phyloP scores from a whole-genome alignment of 306 rosid genomes.

The Quercus ilex region DNA sequence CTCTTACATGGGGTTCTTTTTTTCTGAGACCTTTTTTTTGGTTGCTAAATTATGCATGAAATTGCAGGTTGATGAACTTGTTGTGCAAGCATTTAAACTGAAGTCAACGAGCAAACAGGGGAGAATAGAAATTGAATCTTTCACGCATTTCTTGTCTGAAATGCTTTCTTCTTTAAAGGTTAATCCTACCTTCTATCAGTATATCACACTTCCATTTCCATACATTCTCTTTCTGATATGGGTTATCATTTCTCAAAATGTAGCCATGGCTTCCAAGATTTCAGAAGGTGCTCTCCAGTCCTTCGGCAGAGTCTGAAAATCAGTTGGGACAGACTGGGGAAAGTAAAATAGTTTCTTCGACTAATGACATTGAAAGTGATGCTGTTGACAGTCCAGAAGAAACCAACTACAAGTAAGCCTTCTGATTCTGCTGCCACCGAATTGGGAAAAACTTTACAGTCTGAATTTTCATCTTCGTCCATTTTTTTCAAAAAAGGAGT shows the following conservation, averaged over 20 bases:
- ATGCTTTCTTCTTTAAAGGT: conserved; percentile 72
- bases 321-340: conserved; percentile 11
- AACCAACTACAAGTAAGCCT: conserved; percentile 42
- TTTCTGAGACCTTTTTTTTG: background rate
- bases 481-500: conserved; percentile 31
- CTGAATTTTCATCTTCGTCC: conserved; percentile 36
- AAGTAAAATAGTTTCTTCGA: conserved; percentile 17
- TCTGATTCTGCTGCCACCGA: conserved; percentile 34
- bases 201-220: background rate
- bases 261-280: conserved; percentile 85
- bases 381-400: conserved; percentile 43
- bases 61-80: conserved; percentile 80
- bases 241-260: conserved; percentile 18
- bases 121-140: conserved; percentile 52
- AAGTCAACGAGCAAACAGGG: conserved; percentile 40
- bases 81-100: conserved; percentile 52
- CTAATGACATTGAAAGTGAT: conserved; percentile 21
- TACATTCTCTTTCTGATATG: conserved; percentile 16
- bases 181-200: conserved; percentile 5
- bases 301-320: conserved; percentile 24
- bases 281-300: conserved; percentile 41
- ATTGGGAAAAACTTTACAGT: conserved; percentile 24
- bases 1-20: background rate
- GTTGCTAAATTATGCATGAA: conserved; percentile 1
- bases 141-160: conserved; percentile 53